Percentiles rank a stretch among this genome's conserved stretches.
phyloP scores from a whole-genome alignment of 768 basidiomycete species.

The Agrocybe praecox region DNA sequence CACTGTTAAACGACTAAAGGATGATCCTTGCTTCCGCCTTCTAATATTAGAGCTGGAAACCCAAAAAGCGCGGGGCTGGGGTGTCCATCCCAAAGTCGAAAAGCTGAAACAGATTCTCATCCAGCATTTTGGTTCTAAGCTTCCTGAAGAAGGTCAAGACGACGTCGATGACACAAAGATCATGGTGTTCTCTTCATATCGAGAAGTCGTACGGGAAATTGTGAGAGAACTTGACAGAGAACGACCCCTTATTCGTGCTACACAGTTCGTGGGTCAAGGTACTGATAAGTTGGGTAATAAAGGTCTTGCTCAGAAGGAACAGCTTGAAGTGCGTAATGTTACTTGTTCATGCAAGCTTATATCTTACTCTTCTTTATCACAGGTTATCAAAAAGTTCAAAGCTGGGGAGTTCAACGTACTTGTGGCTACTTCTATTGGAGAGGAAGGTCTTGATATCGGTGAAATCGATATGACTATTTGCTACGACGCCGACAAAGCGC shows the following conservation, averaged over 20 bases:
- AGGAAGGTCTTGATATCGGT: slow-evolving; percentile 98
- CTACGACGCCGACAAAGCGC: slow-evolving; percentile 95
- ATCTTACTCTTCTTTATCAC: slow-evolving; percentile 1
- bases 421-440: slow-evolving; percentile 95
- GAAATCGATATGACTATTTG: slow-evolving; percentile 96
- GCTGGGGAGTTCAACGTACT: slow-evolving; percentile 86
- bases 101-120: slow-evolving; percentile 72
- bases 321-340: slow-evolving; percentile 66
- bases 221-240: slow-evolving; percentile 78
- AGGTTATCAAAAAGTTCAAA: slow-evolving; percentile 91
- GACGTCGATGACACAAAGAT: slow-evolving; percentile 65
- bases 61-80: slow-evolving; percentile 56
- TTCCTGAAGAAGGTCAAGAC: slow-evolving; percentile 32
- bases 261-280: slow-evolving; percentile 90
- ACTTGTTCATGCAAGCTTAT: background rate
- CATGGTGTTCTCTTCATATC: slow-evolving; percentile 94
- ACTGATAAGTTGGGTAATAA: slow-evolving; percentile 83
- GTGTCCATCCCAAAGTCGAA: slow-evolving; percentile 91
- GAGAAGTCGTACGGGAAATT: slow-evolving; percentile 91
- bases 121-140: slow-evolving; percentile 71
- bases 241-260: slow-evolving; percentile 76
- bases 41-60: slow-evolving; percentile 68
- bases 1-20: slow-evolving; percentile 48
- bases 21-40: slow-evolving; percentile 62
- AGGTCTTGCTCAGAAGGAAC: slow-evolving; percentile 90